Percentiles rank a stretch among this genome's conserved stretches.
Conservation (phyloP, 2,329 filamentous ascomycete genomes). For the Akanthomyces dipterigenus region DNA sequence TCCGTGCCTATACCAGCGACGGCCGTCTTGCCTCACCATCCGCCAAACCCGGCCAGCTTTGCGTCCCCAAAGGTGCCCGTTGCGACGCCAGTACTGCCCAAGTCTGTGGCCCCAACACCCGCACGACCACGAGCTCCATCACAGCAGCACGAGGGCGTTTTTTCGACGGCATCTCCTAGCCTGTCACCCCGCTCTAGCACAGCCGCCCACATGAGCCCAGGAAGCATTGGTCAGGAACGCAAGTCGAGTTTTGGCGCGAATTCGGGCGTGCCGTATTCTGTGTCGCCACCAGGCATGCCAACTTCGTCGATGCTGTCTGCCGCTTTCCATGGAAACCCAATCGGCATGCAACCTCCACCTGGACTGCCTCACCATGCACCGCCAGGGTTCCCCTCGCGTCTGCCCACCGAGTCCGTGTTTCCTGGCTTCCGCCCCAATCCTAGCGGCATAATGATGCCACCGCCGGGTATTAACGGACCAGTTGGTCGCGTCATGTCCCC, state of each 20-base stretch:
- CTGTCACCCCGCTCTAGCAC: constrained; percentile 55
- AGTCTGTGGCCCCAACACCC: constrained; percentile 62
- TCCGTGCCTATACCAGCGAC: constrained; percentile 29
- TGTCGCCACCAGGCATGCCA: constrained; percentile 51
- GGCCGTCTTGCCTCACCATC: constrained; percentile 51
- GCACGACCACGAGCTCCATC: constrained; percentile 59
- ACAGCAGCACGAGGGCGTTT: constrained; percentile 70
- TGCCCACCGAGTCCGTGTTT: constrained; percentile 47
- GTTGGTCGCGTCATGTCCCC: constrained; percentile 38
- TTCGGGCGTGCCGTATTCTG: constrained; percentile 27
- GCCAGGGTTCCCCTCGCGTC: constrained; percentile 50
- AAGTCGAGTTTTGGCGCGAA: constrained; percentile 49
- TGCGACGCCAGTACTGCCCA: constrained; percentile 75
- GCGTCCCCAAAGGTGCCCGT: constrained; percentile 74
- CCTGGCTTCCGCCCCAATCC: constrained; percentile 40
- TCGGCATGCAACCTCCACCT: constrained; percentile 46
- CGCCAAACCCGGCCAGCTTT: constrained; percentile 48
- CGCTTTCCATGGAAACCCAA: constrained; percentile 46
- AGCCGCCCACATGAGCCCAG: constrained; percentile 59
- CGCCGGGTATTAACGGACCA: constrained; percentile 44
- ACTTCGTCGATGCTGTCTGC: constrained; percentile 21
- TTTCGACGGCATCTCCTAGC: constrained; percentile 59
- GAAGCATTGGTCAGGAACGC: constrained; percentile 54
- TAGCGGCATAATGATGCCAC: constrained; percentile 38
- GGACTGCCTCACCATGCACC: constrained; percentile 30